Evolutionary conservation across 2,329 filamentous ascomycete genomes (phyloP), one percentile per base, ranked within the genome.

Genomic region (Diaporthe sp.): DNA sequence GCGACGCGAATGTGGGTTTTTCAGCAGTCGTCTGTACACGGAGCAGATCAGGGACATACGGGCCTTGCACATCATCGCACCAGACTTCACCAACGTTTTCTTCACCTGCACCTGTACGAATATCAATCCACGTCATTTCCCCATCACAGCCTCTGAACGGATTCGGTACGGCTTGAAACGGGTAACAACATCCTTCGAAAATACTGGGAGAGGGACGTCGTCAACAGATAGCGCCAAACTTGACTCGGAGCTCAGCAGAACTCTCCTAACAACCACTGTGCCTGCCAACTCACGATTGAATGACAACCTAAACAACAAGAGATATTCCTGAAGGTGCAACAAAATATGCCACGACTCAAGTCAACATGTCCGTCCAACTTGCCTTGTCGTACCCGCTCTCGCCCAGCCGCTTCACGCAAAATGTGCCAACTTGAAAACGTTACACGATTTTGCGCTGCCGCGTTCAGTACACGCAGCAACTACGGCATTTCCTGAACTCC

Each of bases 151-250:
- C 73, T 55, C 58, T 76, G 70, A 67, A 71, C 68, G 76, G 76
- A 73, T 65, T 71, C 76, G 61, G 57, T 75, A 71, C 76, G 73
- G 73, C 76, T 73, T 71, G 65, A 73, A 74, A 71, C 71, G 73
- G 70, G 75, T 71, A 61, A 60, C 76, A 74, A 75, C 75, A 71
- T 65, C 53, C 70, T 71, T 67, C 74, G 73, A 72, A 55, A 62
- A 57, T 46, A 73, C 73, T 51, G 71, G 73, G 73, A 77, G 70
- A 73, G 70, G 76, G 71, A 77, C 73, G 57, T 74, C 57, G 46
- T 73, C 76, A 77, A 75, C 76, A 77, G 76, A 77, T 77, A 77
- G 76, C 76, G 76, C 76, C 76, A 75, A 77, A 77, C 76, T 73
- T 77, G 76, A 75, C 76, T 71, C 73, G 76, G 76, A 77, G 76